These are phyloP conservation scores for Rhizopogon roseolus DNA, from an alignment of 768 basidiomycete species.

Conservation along the genomic window DNA sequence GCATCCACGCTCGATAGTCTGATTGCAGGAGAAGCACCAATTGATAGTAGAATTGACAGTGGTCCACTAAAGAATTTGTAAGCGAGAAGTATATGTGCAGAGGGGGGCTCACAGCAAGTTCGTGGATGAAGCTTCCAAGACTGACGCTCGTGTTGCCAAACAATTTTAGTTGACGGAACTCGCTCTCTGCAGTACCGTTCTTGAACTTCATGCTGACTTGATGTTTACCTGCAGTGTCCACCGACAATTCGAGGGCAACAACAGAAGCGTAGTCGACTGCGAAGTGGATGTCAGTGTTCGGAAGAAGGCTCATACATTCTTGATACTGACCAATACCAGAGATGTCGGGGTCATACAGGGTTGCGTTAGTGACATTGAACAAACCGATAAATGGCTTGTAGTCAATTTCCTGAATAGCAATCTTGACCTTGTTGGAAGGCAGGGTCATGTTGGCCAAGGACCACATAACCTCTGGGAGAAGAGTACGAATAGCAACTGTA, in stretches of 20 bases:
- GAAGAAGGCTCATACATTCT: background rate
- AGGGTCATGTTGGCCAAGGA: constrained; percentile 74
- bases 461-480: constrained; percentile 65
- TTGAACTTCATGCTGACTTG: constrained; percentile 75
- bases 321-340: constrained; percentile 56
- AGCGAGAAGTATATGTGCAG: background rate
- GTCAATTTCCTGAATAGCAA: constrained; percentile 47
- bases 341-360: constrained; percentile 53
- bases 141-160: too few species aligned
- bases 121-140: constrained; percentile 13
- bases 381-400: constrained; percentile 65
- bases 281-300: background rate
- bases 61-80: constrained; percentile 10
- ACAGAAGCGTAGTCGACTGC: constrained; percentile 70
- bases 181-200: too few species aligned
- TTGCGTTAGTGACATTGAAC: constrained; percentile 71
- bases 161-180: too few species aligned
- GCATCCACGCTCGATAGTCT: too few species aligned
- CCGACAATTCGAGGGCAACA: constrained; percentile 63
- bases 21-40: too few species aligned
- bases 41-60: constrained; percentile 23
- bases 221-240: constrained; percentile 60
- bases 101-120: constrained; percentile 12
- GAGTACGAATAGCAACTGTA: constrained; percentile 74
- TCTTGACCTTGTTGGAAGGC: constrained; percentile 68